Base-by-base conservation (phyloP, 2,329 filamentous ascomycete species). In the Dactylonectria macrodidyma region DNA sequence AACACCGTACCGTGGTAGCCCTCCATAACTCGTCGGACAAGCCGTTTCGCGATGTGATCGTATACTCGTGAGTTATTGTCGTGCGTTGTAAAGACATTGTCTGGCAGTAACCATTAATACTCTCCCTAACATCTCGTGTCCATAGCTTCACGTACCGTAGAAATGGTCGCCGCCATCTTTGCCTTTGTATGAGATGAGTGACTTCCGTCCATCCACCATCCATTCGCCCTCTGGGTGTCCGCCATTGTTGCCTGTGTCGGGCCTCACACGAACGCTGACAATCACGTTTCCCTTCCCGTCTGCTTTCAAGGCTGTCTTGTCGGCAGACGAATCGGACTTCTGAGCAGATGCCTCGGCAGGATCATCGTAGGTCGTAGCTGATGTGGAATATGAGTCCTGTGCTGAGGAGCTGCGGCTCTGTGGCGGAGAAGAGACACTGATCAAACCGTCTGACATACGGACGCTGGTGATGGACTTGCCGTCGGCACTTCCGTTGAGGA, bases 1-100 rank as follows among this genome's bases (percentile, higher is more conserved):
- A 99, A 98, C 26, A 99, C 96, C 1, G 96, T 99, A 66, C 95
- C 96, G 77, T 98, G 95, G 80, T 98, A 99, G 48, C 96, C 96
- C 84, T 99, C 96, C 96, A 99, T 99, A 57, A 99, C 96, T 76
- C 96, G 89, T 74, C 96, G 92, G 54, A 99, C 96, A 59, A 99
- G 86, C 69, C 96, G 92, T 83, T 98, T 98, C 50, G 96, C 96
- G 52, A 90, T 93, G 70, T 95, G 91, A 81, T 99, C 96, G 80
- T 99, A 99, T 10, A 99, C 96, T 78, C 92, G 92, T 60, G 94
- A 91, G 79, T 99, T 99, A 79, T 98, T 93, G 79, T 99, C 95
- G 78, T 97, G 91, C 19, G 95, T 93, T 58, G 94, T 91, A 81
- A 99, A 99, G 69, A 98, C 96, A 83, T 98, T 98, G 84, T 99